Evolutionary conservation across 1,284 basidiomycete species (phyloP), one percentile per base, ranked within the genome.

Genomic region (Trametes hirsuta): DNA sequence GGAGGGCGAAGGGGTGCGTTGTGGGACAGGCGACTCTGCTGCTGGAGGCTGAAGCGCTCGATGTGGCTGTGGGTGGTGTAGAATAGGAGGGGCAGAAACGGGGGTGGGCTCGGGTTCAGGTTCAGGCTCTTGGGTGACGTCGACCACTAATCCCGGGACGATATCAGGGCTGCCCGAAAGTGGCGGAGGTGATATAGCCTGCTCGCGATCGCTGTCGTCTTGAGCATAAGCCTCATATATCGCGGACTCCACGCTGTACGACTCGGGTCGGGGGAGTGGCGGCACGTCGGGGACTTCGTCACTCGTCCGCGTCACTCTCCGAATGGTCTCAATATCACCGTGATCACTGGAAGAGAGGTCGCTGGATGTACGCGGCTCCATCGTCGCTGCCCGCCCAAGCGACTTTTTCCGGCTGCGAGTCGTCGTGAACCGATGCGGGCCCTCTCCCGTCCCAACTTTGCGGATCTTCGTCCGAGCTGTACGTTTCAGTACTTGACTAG

Each of bases 391-490:
- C 36, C 72, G 68, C 44, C 62, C 77, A 63, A 66, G 80, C 3
- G 76, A 74, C 41, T 80, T 79, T 57, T 84, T 75, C 57, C 85
- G 78, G 24, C 80, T 74, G 55, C 84, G 79, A 22, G 81, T 80
- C 35, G 83, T 75, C 18, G 83, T 79, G 75, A 95, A 96, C 15
- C 93, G 87, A 80, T 93, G 91, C 2, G 90, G 89, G 46, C 86
- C 88, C 58, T 91, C 93, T 21, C 89, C 91, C 22, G 90, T 73
- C 12, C 86, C 85, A n/a, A 88, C 81, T 77, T 98, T 99, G 56
- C 97, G 88, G 69, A 98, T 97, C 80, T 95, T 96, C 3, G 97
- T 99, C 21, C 96, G 87, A 8, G 94, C 95, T 11, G 94, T 87
- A 47, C 97, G 89, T 34, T 95, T 92, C 12, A 99, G 81, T 68